phyloP scores from a whole-genome alignment of 2,329 filamentous ascomycete genomes.

The Sarocladiaceae sp. region DNA sequence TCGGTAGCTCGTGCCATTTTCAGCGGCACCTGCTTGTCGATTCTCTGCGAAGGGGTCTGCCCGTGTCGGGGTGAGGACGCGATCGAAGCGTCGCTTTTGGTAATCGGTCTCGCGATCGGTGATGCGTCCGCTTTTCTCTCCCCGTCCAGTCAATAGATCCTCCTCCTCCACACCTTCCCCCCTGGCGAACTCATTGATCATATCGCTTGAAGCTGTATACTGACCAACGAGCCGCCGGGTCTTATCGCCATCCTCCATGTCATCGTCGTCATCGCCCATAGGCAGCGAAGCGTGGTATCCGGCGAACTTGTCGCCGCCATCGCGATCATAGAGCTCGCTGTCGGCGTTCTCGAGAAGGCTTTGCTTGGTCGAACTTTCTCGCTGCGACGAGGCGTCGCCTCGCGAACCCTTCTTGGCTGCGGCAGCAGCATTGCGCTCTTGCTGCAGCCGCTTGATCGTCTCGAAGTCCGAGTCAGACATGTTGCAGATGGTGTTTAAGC shows the following conservation, averaged over 20 bases:
- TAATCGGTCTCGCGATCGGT: conserved; percentile 93
- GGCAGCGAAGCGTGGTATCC: conserved; percentile 91
- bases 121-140: conserved; percentile 86
- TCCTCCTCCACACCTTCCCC: conserved; percentile 85
- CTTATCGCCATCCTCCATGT: conserved; percentile 67
- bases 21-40: conserved; percentile 57
- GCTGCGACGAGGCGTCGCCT: conserved; percentile 67
- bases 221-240: conserved; percentile 81
- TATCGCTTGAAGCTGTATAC: conserved; percentile 86
- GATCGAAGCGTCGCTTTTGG: conserved; percentile 90
- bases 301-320: conserved; percentile 72
- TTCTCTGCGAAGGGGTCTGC: conserved; percentile 81
- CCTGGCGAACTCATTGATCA: conserved; percentile 89
- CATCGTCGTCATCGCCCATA: conserved; percentile 69
- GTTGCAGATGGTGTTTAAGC: conserved; percentile 28
- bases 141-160: conserved; percentile 74
- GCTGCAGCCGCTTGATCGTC: conserved; percentile 78
- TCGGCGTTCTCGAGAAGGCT: conserved; percentile 88
- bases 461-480: conserved; percentile 83
- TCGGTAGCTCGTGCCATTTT: conserved; percentile 75
- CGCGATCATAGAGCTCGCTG: conserved; percentile 76
- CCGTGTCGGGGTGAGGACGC: conserved; percentile 76
- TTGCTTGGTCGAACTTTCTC: conserved; percentile 83
- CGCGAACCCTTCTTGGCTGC: conserved; percentile 75
- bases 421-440: conserved; percentile 80